Evolutionary conservation across 495 filamentous ascomycete species (phyloP).

Genomic region (Lophiostoma macrostomum): DNA sequence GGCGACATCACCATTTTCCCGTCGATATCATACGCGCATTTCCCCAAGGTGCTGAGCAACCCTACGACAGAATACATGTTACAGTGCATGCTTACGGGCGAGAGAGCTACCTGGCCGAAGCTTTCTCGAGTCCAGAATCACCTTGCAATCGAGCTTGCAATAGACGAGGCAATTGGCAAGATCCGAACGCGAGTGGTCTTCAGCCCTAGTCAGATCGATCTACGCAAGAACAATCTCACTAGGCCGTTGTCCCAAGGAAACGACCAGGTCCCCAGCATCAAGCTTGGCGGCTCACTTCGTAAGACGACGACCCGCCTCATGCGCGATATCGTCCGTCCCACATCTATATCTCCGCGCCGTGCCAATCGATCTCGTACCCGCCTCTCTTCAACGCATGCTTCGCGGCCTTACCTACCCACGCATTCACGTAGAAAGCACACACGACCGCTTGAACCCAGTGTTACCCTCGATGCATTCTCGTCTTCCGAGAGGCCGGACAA

Average conservation of each 20-base stretch:
- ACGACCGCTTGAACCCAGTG: neutral
- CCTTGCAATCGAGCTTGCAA: conserved; percentile 78
- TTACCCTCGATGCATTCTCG: conserved; percentile 11
- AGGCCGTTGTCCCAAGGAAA: conserved; percentile 22
- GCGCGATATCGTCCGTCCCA: neutral
- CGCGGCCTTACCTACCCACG: conserved; percentile 10
- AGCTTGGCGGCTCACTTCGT: neutral
- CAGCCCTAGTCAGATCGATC: conserved; percentile 66
- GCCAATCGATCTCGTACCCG: too few species aligned
- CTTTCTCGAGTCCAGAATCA: conserved; percentile 77
- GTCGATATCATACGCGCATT: conserved; percentile 67
- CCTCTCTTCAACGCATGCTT: neutral
- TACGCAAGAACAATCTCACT: conserved; percentile 40
- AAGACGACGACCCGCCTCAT: conserved; percentile 16
- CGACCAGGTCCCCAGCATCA: neutral
- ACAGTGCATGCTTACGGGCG: conserved; percentile 68
- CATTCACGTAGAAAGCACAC: neutral
- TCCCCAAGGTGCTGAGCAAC: conserved; percentile 76
- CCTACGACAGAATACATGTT: conserved; percentile 90
- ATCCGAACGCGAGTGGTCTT: conserved; percentile 77
- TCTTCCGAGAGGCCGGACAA: conserved; percentile 15
- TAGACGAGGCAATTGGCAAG: conserved; percentile 77
- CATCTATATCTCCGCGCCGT: too few species aligned
- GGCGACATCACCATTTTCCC: conserved; percentile 96
- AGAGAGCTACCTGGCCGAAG: conserved; percentile 88